Evolutionary conservation across 768 basidiomycete genomes (phyloP), one percentile per base, ranked within the genome.

Genomic region (Naganishia vaughanmartiniae): DNA sequence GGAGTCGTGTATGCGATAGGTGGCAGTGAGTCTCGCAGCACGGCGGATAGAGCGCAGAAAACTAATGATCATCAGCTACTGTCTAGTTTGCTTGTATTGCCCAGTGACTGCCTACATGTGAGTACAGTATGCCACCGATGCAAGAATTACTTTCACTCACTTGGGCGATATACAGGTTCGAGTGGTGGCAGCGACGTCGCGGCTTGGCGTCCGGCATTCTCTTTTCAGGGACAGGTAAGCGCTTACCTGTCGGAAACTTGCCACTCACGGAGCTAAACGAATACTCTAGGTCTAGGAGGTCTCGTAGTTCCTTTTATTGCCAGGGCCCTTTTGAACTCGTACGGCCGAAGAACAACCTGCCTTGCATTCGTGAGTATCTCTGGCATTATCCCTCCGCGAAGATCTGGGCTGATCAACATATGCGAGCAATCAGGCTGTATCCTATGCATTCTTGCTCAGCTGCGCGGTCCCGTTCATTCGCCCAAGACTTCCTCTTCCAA

Each of bases 41-140:
- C 11, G 28, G n/a, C 4, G 31, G 17, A 31, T 19, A 31, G 56
- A 9, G 4, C 10, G 17, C 56, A 10, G 26, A 57, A 39, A 51
- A 57, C 31, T 30, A 46, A 46, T 12, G 26, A 67, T 58, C 65
- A 54, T 39, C 36, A 33, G 34, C 6, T 17, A 14, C 10, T 28
- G 15, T 42, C 15, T n/a, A 75, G 74, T 73, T 28, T 65, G 71
- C 56, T 54, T 75, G 24, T 75, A 73, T 46, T 73, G 73, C 55
- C 74, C 74, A 12, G 70, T 72, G 5, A 75, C 74, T 3, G 65
- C 71, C 9, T 75, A 75, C 53, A 72, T 75, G 74, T 75, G 46
- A 63, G 73, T 73, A 19, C 24, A 48, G 19, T 36, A n/a, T 48
- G n/a, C 17, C 28, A 3, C 17, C 45, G 2, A 21, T 4, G 11